Evolutionary conservation across 768 basidiomycete genomes (phyloP), one percentile per base, ranked within the genome.

Genomic region (Nevesoporus exiguus): DNA sequence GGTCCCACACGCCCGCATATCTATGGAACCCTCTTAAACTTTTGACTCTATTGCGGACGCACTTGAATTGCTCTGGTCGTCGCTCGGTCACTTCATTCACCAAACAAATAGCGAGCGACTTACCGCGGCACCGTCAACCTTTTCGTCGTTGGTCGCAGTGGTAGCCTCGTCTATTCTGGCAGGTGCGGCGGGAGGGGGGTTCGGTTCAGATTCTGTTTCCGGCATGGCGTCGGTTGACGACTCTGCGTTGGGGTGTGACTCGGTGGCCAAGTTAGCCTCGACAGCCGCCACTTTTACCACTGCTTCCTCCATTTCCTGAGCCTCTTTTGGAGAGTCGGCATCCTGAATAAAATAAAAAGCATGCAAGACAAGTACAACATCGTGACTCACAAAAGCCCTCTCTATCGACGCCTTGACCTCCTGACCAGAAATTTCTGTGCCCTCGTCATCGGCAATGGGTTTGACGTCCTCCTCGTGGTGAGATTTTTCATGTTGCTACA

Each of bases 321-420:
- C 64, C 21, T 65, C 61, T 41, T 63, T 71, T 15, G 71, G 68
- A 46, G 73, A 64, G 53, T 73, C 73, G 24, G 56, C 47, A 24
- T 60, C 59, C 71, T 74, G 33, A 49, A 29, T 5, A 14, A 36
- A 55, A 55, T 61, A 31, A 58, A 33, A 41, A 33, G 7, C 7
- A 36, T 30, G 22, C 34, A 5, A 48, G 31, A 52, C 9, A 22
- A 43, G 19, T 4, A 27, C n/a, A 50, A 51, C 27, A 30, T 29
- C 2, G 36, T 44, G 30, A 57, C 71, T 50, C 33, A 71, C 70
- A 7, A 59, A 55, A 11, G 61, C 65, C 39, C 52, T 58, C 54
- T 62, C 58, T 24, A 66, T 59, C 22, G 72, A 71, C 31, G 71
- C 66, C 42, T 69, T 64, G 46, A 73, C 54, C 24, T 70, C 70